Evolutionary conservation across 495 filamentous ascomycete species (phyloP).

Genomic region (Wilcoxina mikolae): DNA sequence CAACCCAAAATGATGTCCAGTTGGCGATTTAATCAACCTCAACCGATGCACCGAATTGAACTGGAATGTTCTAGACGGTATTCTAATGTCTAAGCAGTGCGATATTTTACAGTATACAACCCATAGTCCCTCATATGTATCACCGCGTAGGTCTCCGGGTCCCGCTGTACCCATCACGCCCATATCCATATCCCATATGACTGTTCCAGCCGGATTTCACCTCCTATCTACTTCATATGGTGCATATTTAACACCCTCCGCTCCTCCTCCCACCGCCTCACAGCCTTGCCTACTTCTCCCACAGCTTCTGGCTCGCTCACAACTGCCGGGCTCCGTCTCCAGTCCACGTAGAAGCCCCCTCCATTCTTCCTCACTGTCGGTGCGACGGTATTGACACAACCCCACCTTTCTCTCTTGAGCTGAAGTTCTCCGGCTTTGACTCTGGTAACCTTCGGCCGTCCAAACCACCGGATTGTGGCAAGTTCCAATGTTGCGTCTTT

Average conservation of each 20-base stretch:
- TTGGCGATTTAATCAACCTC: too few species aligned
- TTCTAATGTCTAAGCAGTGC: too few species aligned
- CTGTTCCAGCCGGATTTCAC: too few species aligned
- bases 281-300: not conserved
- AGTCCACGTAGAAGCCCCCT: not conserved
- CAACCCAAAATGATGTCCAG: too few species aligned
- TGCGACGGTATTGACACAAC: constrained; percentile 1
- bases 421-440: not conserved
- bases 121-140: too few species aligned
- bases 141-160: too few species aligned
- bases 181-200: too few species aligned
- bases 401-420: not conserved
- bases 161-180: too few species aligned
- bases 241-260: not conserved
- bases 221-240: too few species aligned
- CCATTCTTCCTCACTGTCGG: not conserved
- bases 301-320: not conserved
- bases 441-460: not conserved
- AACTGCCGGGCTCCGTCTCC: not conserved
- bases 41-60: too few species aligned
- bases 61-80: too few species aligned
- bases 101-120: too few species aligned
- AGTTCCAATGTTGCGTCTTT: not conserved
- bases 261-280: not conserved
- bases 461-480: constrained; percentile 1